These are phyloP conservation scores for Pleomassaria siparia DNA, from an alignment of 2,329 filamentous ascomycete genomes.

Conservation along the genomic window DNA sequence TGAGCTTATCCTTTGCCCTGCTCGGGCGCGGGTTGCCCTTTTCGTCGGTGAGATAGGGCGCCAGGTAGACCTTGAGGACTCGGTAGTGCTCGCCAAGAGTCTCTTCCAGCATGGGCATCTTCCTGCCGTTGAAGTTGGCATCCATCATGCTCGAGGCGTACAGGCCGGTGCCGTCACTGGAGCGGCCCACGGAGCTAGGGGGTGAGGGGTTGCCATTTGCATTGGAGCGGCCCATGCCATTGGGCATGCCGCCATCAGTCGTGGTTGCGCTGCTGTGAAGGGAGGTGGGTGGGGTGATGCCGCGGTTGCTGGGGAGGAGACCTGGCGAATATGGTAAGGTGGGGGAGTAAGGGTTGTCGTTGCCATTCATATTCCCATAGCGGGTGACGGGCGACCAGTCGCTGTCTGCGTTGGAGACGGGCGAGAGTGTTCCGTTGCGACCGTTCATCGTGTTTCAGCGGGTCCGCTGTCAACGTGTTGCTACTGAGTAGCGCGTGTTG, in stretches of 20 bases:
- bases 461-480: slow-evolving; percentile 14
- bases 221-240: slow-evolving; percentile 52
- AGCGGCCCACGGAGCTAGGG: slow-evolving; percentile 82
- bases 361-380: slow-evolving; percentile 38
- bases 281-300: slow-evolving; percentile 38
- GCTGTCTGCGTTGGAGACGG: slow-evolving; percentile 43
- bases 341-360: slow-evolving; percentile 43
- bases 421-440: slow-evolving; percentile 43
- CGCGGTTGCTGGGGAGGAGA: slow-evolving; percentile 37
- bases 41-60: slow-evolving; percentile 70
- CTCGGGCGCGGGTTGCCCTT: slow-evolving; percentile 75
- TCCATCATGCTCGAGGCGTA: slow-evolving; percentile 58
- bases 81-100: slow-evolving; percentile 79
- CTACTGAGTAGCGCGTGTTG: background rate
- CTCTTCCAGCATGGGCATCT: slow-evolving; percentile 63
- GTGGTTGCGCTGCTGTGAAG: slow-evolving; percentile 44
- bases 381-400: slow-evolving; percentile 46
- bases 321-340: slow-evolving; percentile 39
- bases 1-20: slow-evolving; percentile 89
- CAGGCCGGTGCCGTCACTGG: slow-evolving; percentile 74
- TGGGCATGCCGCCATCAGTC: slow-evolving; percentile 51
- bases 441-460: slow-evolving; percentile 38
- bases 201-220: slow-evolving; percentile 68
- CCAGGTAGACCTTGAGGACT: slow-evolving; percentile 75
- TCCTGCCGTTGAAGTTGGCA: slow-evolving; percentile 61